Evolutionary conservation across 352 stramenopile species (phyloP), one percentile per base, ranked within the genome.

Genomic region (Phytophthora megakarya): DNA sequence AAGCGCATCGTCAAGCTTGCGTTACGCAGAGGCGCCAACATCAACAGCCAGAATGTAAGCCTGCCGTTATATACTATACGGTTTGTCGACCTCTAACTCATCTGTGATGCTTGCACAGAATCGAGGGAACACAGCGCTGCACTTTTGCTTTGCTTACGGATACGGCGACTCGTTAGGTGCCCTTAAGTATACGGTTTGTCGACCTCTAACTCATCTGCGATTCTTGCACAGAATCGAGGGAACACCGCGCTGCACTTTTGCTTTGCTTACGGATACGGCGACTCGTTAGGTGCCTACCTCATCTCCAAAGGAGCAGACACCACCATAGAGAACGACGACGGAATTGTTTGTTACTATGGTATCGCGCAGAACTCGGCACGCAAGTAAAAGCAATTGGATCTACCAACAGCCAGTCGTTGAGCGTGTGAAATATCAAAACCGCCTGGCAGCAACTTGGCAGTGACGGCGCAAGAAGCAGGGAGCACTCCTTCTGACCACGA

Each of bases 231-330:
- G 81, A 72, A 82, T 37, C 81, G 84, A 60, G 87, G 90, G 21
- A 97, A 97, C 63, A 97, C 90, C 5, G 82, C 89, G 16, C 75
- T 97, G 38, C 91, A 97, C 44, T 97, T 96, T 56, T 97, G 89
- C 70, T 97, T 95, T 58, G 80, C 81, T 18, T 97, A 96, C 59
- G 87, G 86, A 22, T 97, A 97, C 53, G 87, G 83, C 23, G 84
- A 95, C 38, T 91, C 83, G n/a, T 67, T 97, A 8, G 86, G 85
- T 25, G 84, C 76, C 42, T 97, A 97, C 56, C 72, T 97, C 45
- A 84, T 97, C 42, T 90, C 80, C 25, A 97, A 97, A 65, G 89
- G 89, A 37, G 89, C 88, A 12, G 84, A 93, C 56, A 81, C 84
- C 23, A 66, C 63, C 19, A 55, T 96, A 50, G 59, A 67, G 13